Evolutionary conservation across 2,329 filamentous ascomycete species (phyloP), one percentile per base, ranked within the genome.

Genomic region (Colletotrichum simmondsii): DNA sequence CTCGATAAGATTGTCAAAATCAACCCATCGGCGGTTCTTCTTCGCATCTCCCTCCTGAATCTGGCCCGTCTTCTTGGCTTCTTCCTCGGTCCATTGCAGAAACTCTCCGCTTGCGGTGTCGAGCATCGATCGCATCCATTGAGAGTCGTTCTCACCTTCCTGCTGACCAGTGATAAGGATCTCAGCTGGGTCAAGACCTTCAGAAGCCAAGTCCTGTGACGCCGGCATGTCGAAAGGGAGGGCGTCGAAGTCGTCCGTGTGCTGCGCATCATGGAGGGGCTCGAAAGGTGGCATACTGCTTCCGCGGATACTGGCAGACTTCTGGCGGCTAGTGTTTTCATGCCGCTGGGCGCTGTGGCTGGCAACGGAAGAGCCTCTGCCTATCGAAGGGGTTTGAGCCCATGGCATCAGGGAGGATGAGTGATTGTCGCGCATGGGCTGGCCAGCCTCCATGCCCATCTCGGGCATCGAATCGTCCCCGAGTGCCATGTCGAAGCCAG

Each of bases 1-100:
- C n/a, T 89, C 86, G 57, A 97, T 89, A 11, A 98, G 83, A 61
- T 90, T 84, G 58, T 92, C 90, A 78, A 98, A 97, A 0, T 87
- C 83, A 54, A 97, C 84, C 82, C 86, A 90, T 19, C 78, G 81
- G 12, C 82, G 80, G 54, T 75, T 73, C 35, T 75, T 74, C 6
- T 79, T 77, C n/a, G 74, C 75, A 37, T 83, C 81, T n/a, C 78
- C 74, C 26, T 79, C 78, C 22, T 74, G 74, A 2, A 35, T 74
- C 68, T 76, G 76, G 14, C 81, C 82, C 30, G 77, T 81, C 71
- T 77, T 78, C 71, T 75, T 80, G 19, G 80, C 82, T 24, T 81
- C 79, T 14, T 80, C 77, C n/a, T 82, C 79, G 28, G 85, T 78
- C 75, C 85, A 89, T 8, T 68, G 77, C 4, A 88, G 76, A 72